A percentile compares a stretch with the other conserved stretches of the same genome.
Conservation (phyloP, 306 rosid species). For the Prinsepia uniflora region DNA sequence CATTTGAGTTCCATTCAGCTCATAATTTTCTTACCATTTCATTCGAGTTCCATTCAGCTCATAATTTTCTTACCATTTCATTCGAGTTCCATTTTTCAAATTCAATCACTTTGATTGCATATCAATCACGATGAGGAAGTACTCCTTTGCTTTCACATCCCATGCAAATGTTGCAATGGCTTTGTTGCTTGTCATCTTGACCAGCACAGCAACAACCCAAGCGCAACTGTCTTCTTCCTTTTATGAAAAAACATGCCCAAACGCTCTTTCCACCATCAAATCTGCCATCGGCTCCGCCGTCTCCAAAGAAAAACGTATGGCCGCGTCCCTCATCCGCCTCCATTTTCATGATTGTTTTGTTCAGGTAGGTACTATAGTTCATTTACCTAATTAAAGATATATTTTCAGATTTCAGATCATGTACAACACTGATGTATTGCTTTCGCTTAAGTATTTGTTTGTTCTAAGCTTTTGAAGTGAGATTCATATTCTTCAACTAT, state of each 20-base stretch:
- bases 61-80: too few relatives aligned
- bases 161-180: neutral
- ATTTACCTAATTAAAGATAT: too few relatives aligned
- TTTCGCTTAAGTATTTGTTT: too few relatives aligned
- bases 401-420: too few relatives aligned
- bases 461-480: too few relatives aligned
- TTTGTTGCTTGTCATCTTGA: constrained; percentile 20
- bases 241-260: constrained; percentile 51
- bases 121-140: neutral
- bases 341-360: constrained; percentile 55
- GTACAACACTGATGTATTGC: too few relatives aligned
- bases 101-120: neutral
- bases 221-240: constrained; percentile 50
- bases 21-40: too few relatives aligned
- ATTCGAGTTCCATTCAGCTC: too few relatives aligned
- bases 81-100: too few relatives aligned
- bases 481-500: too few relatives aligned
- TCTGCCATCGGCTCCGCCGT: constrained; percentile 27
- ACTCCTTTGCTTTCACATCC: neutral
- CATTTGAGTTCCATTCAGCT: too few relatives aligned
- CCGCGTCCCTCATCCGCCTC: constrained; percentile 44
- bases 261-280: constrained; percentile 45
- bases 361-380: constrained; percentile 22
- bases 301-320: constrained; percentile 52
- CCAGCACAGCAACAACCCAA: constrained; percentile 17